Conservation (phyloP, 345 rosid genomes). For the Theobroma cacao region DNA sequence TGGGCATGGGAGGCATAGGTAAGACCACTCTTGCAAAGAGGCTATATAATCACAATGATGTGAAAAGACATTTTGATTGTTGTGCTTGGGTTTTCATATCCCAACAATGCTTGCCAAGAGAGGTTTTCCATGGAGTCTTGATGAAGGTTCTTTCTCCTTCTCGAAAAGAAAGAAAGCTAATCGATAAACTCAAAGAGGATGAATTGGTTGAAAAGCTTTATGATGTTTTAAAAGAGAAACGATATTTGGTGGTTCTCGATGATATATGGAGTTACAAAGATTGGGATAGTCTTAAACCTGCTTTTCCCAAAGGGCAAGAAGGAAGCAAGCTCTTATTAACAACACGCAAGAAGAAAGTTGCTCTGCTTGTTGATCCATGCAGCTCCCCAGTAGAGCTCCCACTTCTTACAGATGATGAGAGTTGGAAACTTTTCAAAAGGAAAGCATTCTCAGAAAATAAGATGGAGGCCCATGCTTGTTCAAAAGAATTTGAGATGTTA, state of each 20-base stretch:
- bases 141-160: slow-evolving; percentile 4
- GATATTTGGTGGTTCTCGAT: slow-evolving; percentile 43
- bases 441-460: slow-evolving; percentile 13
- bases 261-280: slow-evolving; percentile 34
- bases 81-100: slow-evolving; percentile 46
- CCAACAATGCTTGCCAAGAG: slow-evolving; percentile 20
- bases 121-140: slow-evolving; percentile 28
- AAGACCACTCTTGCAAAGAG: slow-evolving; percentile 43
- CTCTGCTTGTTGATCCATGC: slow-evolving; percentile 19
- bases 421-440: slow-evolving; percentile 40
- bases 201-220: neutral
- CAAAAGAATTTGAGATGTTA: neutral
- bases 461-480: no score
- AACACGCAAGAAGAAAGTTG: slow-evolving; percentile 34
- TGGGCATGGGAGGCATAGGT: slow-evolving; percentile 46
- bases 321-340: slow-evolving; percentile 39
- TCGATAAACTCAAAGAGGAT: neutral
- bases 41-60: slow-evolving; percentile 18
- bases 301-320: slow-evolving; percentile 16
- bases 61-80: slow-evolving; percentile 18
- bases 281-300: slow-evolving; percentile 27
- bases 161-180: slow-evolving; percentile 17
- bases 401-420: slow-evolving; percentile 24
- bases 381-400: slow-evolving; percentile 9
- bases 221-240: no score